Evolutionary conservation across 2,329 filamentous ascomycete genomes (phyloP).

Genomic region (Harringtonia lauricola): DNA sequence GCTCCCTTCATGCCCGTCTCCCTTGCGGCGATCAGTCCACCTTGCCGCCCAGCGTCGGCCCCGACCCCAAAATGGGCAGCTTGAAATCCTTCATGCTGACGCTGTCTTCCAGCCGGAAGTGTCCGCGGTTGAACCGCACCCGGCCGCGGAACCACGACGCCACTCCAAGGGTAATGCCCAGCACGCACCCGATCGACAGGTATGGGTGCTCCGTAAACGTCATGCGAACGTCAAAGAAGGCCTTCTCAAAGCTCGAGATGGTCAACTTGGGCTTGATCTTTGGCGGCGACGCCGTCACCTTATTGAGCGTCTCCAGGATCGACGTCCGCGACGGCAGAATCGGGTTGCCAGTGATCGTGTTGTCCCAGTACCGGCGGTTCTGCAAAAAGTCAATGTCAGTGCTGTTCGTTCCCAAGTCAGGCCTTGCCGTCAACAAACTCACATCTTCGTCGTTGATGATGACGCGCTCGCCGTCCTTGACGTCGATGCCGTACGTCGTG

Average conservation of each 20-base stretch:
- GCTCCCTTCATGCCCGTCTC: too few species aligned
- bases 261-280: constrained; percentile 69
- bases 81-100: constrained; percentile 42
- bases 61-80: constrained; percentile 47
- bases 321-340: constrained; percentile 84
- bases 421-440: constrained; percentile 29
- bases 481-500: constrained; percentile 88
- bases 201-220: constrained; percentile 49
- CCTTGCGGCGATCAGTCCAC: constrained; percentile 39
- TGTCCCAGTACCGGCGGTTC: constrained; percentile 94
- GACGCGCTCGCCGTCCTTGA: constrained; percentile 78
- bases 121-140: constrained; percentile 42
- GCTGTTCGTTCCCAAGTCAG: constrained; percentile 21
- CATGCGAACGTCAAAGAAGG: constrained; percentile 56
- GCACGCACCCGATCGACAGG: constrained; percentile 43
- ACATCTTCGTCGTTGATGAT: constrained; percentile 97
- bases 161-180: constrained; percentile 42
- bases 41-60: constrained; percentile 34
- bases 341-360: constrained; percentile 74
- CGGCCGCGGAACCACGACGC: constrained; percentile 44
- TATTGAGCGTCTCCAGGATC: constrained; percentile 76
- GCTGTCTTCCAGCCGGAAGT: constrained; percentile 51
- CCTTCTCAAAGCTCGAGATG: constrained; percentile 58
- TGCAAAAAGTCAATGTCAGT: too few species aligned
- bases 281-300: constrained; percentile 56